These are phyloP conservation scores for Pseudocohnilembus persalinus DNA, from an alignment of 169 alveolate species.

Conservation along the genomic window DNA sequence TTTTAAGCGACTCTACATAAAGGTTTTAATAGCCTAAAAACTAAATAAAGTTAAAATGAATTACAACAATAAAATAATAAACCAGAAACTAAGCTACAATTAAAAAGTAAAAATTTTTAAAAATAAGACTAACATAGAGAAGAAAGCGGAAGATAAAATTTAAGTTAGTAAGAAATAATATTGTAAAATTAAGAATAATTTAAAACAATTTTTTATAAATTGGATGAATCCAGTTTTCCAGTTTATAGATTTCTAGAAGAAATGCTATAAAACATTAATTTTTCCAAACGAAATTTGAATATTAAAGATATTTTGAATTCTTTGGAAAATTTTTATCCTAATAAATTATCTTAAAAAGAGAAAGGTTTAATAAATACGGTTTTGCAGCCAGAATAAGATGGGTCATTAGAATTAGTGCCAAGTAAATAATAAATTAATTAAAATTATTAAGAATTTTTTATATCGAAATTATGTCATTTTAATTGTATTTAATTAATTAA, in stretches of 20 bases:
- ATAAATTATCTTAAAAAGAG: neutral
- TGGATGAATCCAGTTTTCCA: neutral
- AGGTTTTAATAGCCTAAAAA: neutral
- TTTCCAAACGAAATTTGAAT: neutral
- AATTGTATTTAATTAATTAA: no score
- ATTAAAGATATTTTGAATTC: neutral
- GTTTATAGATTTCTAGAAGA: neutral
- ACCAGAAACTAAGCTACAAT: neutral
- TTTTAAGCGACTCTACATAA: no score
- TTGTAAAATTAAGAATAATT: neutral
- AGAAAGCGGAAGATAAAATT: neutral
- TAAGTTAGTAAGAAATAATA: neutral
- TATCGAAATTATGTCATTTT: neutral
- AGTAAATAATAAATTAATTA: neutral
- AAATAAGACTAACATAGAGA: no score
- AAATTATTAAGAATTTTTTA: no score
- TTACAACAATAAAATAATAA: neutral
- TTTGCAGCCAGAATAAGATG: neutral
- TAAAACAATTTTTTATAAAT: no score
- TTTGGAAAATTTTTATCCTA: neutral
- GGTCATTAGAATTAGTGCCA: neutral
- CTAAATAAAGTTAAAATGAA: neutral
- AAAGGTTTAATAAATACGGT: neutral
- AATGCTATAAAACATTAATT: neutral
- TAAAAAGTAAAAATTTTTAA: neutral